Conservation (phyloP, 2,329 filamentous ascomycete species). For the Fonsecaea nubica region DNA sequence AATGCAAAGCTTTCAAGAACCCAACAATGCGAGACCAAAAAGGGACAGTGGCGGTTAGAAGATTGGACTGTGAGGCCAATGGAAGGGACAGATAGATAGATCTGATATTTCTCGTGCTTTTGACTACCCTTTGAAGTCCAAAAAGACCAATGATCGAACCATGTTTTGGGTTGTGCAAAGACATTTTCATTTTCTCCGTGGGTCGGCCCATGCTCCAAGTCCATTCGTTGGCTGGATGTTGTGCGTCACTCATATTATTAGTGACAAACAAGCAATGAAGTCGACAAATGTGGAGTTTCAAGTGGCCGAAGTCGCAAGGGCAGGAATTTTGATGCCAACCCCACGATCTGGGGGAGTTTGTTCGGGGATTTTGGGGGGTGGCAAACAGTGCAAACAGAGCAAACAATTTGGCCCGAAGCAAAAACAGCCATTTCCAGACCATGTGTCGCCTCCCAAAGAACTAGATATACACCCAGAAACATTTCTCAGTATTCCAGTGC, state of each 20-base stretch:
- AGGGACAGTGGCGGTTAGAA: not conserved
- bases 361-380: conserved; percentile 5
- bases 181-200: conserved; percentile 9
- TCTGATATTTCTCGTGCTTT: conserved; percentile 6
- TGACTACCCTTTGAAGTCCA: conserved; percentile 6
- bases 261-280: conserved; percentile 5
- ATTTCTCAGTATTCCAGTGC: conserved; percentile 59
- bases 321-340: conserved; percentile 1
- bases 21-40: not conserved
- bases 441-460: not conserved
- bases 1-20: not conserved
- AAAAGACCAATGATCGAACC: conserved; percentile 8
- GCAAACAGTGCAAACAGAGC: conserved; percentile 19
- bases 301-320: conserved; percentile 19
- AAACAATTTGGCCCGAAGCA: conserved; percentile 7
- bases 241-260: conserved; percentile 1
- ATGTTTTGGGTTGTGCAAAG: conserved; percentile 14
- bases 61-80: not conserved
- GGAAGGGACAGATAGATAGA: conserved; percentile 1
- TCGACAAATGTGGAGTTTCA: not conserved
- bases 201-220: conserved; percentile 5
- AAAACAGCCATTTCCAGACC: conserved; percentile 1
- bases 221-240: conserved; percentile 7
- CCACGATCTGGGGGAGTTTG: conserved; percentile 2
- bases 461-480: not conserved